Evolutionary conservation across 352 stramenopile genomes (phyloP).

Genomic region (Phytophthora podocarpi): DNA sequence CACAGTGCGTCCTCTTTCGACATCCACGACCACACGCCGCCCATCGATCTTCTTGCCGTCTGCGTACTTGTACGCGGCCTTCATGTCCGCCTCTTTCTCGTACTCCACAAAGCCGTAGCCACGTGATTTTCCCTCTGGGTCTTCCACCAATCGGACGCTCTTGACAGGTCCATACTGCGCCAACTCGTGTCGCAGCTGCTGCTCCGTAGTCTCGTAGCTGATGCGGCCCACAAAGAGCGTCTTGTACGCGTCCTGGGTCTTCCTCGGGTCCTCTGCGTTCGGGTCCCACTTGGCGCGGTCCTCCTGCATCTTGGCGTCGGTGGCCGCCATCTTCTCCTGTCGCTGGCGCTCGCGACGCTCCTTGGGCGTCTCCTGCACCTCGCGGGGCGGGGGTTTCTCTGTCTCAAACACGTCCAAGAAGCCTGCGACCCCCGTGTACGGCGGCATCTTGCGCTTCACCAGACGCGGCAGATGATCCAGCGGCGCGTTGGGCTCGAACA

Average conservation of each 20-base stretch:
- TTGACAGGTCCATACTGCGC: conserved; percentile 94
- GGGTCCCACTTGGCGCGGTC: conserved; percentile 76
- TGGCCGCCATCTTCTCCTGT: conserved; percentile 57
- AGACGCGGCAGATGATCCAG: conserved; percentile 74
- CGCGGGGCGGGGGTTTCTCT: conserved; percentile 55
- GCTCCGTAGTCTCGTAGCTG: conserved; percentile 98
- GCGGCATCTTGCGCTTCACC: conserved; percentile 88
- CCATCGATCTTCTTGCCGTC: conserved; percentile 98
- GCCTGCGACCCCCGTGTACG: conserved; percentile 61
- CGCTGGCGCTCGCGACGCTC: conserved; percentile 69
- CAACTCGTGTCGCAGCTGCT: conserved; percentile 97
- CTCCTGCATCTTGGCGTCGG: conserved; percentile 72
- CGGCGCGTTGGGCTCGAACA: conserved; percentile 83
- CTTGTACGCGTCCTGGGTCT: conserved; percentile 95
- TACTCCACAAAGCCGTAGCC: conserved; percentile 99
- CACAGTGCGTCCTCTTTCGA: conserved; percentile 97
- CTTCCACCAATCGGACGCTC: conserved; percentile 88
- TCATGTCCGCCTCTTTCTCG: conserved; percentile 97
- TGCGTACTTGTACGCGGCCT: conserved; percentile 93
- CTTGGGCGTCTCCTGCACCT: conserved; percentile 78
- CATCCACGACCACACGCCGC: conserved; percentile 96
- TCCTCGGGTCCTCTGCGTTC: conserved; percentile 58
- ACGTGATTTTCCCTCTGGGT: conserved; percentile 90
- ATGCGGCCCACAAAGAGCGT: conserved; percentile 98
- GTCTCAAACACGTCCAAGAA: conserved; percentile 66